Evolutionary conservation across 2,329 filamentous ascomycete genomes (phyloP), one percentile per base, ranked within the genome.

Genomic region (Aspergillus proliferans): DNA sequence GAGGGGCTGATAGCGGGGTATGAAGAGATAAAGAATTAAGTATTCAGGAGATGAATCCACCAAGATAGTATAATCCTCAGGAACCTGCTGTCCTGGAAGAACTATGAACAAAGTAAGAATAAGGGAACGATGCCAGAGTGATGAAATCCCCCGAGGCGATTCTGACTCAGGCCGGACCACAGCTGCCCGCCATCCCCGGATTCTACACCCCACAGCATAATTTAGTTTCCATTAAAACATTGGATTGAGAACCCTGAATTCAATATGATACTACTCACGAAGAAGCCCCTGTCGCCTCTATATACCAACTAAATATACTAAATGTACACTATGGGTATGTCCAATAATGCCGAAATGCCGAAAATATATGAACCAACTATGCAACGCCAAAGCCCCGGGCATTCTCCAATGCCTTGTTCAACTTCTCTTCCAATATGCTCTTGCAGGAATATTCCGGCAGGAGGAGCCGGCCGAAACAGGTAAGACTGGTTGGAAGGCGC

Each of bases 401-500:
- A 69, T 96, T 93, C 70, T 92, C 83, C 63, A 98, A 75, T 46
- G 93, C 93, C 76, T 94, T 83, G n/a, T 76, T 78, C 61, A 98
- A 70, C 61, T 91, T 88, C 70, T 85, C 77, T 65, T 78, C 78
- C 63, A 98, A 65, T 33, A 87, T 81, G 51, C 86, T 83, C 62
- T 76, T 81, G 36, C 81, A 81, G 47, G 73, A 77, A 67, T 97
- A 98, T 69, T 91, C 85, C 1, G 93, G 93, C 52, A 98, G 68
- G 55, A 95, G 71, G 42, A 98, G 71, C 43, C 87, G 91, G 1
- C 92, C 89, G 71, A 95, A 97, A 69, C 93, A 98, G 0, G 93
- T 98, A 61, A 90, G 86, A 52, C 88, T 92, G 4, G 87, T 95
- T 3, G 93, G 93, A 58, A 98, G 66, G 57, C 73, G 65, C 67